Percentiles rank a stretch among this genome's conserved stretches.
These are phyloP conservation scores for Micractinium conductrix DNA, from an alignment of 139 green algal genomes.

Conservation along the genomic window DNA sequence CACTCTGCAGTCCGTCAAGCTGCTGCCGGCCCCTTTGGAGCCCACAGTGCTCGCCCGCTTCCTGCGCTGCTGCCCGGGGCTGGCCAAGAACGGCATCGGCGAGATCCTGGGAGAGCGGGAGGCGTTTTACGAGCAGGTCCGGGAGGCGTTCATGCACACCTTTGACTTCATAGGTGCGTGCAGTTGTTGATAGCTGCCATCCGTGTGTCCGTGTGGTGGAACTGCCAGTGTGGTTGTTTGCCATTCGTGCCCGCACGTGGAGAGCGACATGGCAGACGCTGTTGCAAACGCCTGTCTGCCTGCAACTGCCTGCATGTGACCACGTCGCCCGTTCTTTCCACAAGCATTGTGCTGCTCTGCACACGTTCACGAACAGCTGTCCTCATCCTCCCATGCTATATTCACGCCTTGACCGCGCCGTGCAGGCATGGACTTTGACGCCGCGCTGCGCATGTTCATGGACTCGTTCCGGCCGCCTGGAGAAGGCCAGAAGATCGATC, in stretches of 20 bases:
- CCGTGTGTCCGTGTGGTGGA: no score
- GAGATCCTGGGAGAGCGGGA: conserved; percentile 94
- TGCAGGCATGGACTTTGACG: conserved; percentile 75
- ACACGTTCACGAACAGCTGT: no score
- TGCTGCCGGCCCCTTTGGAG: conserved; percentile 76
- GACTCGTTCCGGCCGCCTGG: conserved; percentile 81
- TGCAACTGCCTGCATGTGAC: no score
- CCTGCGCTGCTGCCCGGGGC: conserved; percentile 83
- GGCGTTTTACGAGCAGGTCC: conserved; percentile 83
- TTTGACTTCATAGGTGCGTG: conserved; percentile 78
- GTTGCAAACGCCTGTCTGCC: no score
- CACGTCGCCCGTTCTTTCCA: no score
- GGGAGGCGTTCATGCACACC: conserved; percentile 67
- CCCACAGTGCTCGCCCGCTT: conserved; percentile 77
- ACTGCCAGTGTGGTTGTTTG: no score
- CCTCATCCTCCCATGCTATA: background rate
- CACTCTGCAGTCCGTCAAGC: conserved; percentile 65
- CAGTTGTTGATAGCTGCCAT: no score
- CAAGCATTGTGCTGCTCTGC: background rate
- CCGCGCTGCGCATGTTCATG: conserved; percentile 78
- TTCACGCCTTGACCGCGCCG: background rate
- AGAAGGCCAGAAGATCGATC: conserved; percentile 87
- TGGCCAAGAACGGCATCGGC: conserved; percentile 89
- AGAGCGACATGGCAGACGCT: no score
- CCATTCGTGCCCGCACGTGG: no score